These are phyloP conservation scores for Leucocoprinus gongylophorus DNA, from an alignment of 1,284 basidiomycete genomes.

Conservation along the genomic window DNA sequence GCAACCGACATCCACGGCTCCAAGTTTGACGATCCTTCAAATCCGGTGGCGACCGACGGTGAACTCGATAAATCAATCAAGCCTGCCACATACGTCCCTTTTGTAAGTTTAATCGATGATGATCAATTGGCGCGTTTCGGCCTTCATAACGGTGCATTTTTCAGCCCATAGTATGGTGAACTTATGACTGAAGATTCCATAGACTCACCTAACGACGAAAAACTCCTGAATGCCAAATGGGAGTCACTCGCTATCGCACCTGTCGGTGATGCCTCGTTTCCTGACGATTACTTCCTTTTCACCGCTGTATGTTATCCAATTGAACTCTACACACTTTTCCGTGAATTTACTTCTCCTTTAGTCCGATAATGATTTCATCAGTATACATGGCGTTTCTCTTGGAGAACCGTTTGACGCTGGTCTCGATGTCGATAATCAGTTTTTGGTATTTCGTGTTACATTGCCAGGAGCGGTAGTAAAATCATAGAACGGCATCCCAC, in stretches of 20 bases:
- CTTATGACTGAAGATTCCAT: background rate
- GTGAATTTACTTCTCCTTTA: slow-evolving; percentile 14
- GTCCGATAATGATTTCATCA: slow-evolving; percentile 65
- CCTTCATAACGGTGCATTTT: slow-evolving; percentile 44
- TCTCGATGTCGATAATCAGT: slow-evolving; percentile 55
- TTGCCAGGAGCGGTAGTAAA: slow-evolving; percentile 35
- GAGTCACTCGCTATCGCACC: slow-evolving; percentile 59
- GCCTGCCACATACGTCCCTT: slow-evolving; percentile 49
- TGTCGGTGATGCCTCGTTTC: slow-evolving; percentile 39
- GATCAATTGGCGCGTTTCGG: slow-evolving; percentile 54
- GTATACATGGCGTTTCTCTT: slow-evolving; percentile 46
- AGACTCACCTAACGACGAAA: slow-evolving; percentile 39
- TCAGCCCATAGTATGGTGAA: background rate
- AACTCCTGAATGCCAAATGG: slow-evolving; percentile 61
- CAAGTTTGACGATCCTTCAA: slow-evolving; percentile 47
- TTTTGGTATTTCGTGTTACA: slow-evolving; percentile 60
- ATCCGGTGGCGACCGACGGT: slow-evolving; percentile 47
- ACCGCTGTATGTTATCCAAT: slow-evolving; percentile 38
- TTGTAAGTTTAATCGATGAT: slow-evolving; percentile 48
- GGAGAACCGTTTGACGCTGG: slow-evolving; percentile 50
- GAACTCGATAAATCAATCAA: slow-evolving; percentile 42
- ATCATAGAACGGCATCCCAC: background rate
- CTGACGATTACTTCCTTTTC: slow-evolving; percentile 64
- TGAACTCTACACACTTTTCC: background rate
- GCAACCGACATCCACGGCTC: slow-evolving; percentile 60